Conservation (phyloP, 2,329 filamentous ascomycete genomes). For the Aureobasidium musti region DNA sequence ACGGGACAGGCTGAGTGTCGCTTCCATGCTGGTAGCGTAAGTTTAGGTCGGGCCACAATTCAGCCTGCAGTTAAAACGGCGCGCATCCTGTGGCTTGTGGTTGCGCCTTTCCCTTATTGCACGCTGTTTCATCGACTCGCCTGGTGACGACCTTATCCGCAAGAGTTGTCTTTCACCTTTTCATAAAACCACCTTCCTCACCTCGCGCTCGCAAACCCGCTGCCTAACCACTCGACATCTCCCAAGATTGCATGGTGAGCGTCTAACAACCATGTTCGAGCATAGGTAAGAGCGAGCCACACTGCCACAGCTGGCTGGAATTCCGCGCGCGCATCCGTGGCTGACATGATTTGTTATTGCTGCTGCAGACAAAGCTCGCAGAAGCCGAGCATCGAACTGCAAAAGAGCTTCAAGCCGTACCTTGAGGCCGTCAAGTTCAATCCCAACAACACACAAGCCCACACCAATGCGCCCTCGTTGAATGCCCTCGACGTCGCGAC, state of each 20-base stretch:
- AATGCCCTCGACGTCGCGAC: conserved; percentile 51
- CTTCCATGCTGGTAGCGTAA: conserved; percentile 26
- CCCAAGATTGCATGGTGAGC: conserved; percentile 20
- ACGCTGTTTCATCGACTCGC: conserved; percentile 28
- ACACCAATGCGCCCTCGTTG: conserved; percentile 44
- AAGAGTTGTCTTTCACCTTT: conserved; percentile 9
- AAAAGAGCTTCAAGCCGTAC: conserved; percentile 78
- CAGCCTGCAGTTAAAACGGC: conserved; percentile 26
- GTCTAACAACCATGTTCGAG: conserved; percentile 20
- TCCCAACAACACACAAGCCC: conserved; percentile 36
- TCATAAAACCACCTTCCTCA: conserved; percentile 20
- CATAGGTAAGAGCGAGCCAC: conserved; percentile 27
- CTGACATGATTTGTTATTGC: conserved; percentile 29
- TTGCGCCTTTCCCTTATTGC: conserved; percentile 28
- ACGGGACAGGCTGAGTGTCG: conserved; percentile 24
- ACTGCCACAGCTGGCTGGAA: conserved; percentile 23
- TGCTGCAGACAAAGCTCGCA: conserved; percentile 68
- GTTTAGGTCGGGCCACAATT: conserved; percentile 22
- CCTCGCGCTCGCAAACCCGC: conserved; percentile 13
- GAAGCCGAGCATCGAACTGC: conserved; percentile 82
- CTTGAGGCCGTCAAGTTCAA: conserved; percentile 66
- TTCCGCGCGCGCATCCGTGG: conserved; percentile 17
- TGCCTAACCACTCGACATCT: not conserved
- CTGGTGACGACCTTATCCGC: conserved; percentile 22
- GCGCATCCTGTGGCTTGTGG: conserved; percentile 28